phyloP scores from a whole-genome alignment of 2,329 filamentous ascomycete genomes.

The Eurotiales sp. region DNA sequence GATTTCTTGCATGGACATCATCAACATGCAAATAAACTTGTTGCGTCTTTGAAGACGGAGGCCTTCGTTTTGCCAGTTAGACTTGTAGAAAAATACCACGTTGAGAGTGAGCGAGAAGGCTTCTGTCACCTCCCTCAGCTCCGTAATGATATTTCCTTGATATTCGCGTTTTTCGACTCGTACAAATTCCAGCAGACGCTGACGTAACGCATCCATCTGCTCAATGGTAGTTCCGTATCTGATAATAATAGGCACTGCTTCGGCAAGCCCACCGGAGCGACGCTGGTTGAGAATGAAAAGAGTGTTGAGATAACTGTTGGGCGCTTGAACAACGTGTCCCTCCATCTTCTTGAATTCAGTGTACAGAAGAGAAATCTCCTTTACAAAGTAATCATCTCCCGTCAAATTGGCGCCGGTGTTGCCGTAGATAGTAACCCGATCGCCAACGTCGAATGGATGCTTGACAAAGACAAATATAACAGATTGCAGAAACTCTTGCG shows the following conservation, averaged over 20 bases:
- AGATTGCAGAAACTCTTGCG: constrained; percentile 90
- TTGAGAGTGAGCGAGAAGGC: constrained; percentile 85
- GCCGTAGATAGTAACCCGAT: constrained; percentile 87
- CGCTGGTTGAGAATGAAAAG: constrained; percentile 95
- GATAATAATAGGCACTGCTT: constrained; percentile 77
- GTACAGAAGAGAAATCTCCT: constrained; percentile 86
- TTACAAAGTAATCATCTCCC: constrained; percentile 94
- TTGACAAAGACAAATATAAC: constrained; percentile 96
- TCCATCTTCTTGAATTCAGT: constrained; percentile 99
- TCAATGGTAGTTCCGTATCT: constrained; percentile 83
- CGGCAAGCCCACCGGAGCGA: constrained; percentile 80
- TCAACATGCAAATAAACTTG: constrained; percentile 89
- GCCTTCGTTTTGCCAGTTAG: constrained; percentile 92
- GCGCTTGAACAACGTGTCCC: constrained; percentile 90
- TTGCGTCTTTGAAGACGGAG: constrained; percentile 86
- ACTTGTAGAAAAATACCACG: constrained; percentile 96
- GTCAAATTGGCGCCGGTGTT: constrained; percentile 74
- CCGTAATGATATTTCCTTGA: constrained; percentile 79
- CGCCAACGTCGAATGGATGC: constrained; percentile 94
- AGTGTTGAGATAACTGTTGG: constrained; percentile 88
- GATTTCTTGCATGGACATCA: constrained; percentile 76
- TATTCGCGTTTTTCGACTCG: constrained; percentile 83
- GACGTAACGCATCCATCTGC: constrained; percentile 77
- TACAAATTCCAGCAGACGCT: constrained; percentile 78
- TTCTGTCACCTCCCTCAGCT: constrained; percentile 73